Conservation (phyloP, 2,329 filamentous ascomycete genomes). For the Colletotrichum camelliae region DNA sequence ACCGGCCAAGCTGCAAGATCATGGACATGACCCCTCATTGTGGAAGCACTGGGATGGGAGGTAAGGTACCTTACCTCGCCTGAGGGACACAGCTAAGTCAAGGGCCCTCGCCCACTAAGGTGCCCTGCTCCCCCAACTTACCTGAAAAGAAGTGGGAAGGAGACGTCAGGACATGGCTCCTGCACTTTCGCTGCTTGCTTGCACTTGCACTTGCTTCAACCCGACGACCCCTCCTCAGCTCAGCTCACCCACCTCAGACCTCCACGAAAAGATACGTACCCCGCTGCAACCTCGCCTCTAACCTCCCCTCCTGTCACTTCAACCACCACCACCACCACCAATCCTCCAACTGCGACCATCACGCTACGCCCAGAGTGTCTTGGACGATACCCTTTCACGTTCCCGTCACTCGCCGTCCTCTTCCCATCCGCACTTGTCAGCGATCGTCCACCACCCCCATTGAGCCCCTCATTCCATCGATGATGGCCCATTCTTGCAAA, state of each 20-base stretch:
- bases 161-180: neutral
- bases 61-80: neutral
- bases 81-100: neutral
- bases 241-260: neutral
- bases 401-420: neutral
- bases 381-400: neutral
- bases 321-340: neutral
- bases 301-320: neutral
- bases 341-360: neutral
- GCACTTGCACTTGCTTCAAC: neutral
- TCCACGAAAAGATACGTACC: neutral
- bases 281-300: neutral
- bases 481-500: neutral
- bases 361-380: conserved; percentile 5
- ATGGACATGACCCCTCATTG: neutral
- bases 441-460: neutral
- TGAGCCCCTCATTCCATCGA: neutral
- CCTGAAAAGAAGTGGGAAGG: neutral
- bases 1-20: neutral
- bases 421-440: conserved; percentile 4
- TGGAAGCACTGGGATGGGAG: neutral
- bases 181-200: neutral
- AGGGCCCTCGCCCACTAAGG: neutral
- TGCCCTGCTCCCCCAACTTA: neutral
- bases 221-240: neutral